These are phyloP conservation scores for Microcyclospora pomicola DNA, from an alignment of 2,329 filamentous ascomycete species.

Conservation along the genomic window DNA sequence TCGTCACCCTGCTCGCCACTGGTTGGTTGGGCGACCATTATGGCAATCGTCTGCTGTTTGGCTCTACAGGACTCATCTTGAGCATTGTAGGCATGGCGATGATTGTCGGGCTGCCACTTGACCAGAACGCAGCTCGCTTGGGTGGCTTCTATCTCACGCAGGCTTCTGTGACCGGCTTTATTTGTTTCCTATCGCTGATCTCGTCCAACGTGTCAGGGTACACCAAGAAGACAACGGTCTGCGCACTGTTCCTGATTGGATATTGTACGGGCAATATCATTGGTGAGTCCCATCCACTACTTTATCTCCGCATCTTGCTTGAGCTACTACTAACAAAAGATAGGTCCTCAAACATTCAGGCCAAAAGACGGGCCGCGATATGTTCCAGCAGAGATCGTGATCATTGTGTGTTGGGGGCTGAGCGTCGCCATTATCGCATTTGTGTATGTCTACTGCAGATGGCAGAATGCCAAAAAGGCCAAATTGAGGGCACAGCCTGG, in stretches of 20 bases:
- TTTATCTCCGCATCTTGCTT: slow-evolving; percentile 21
- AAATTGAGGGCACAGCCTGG: slow-evolving; percentile 36
- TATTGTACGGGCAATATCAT: slow-evolving; percentile 44
- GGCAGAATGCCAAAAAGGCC: slow-evolving; percentile 47
- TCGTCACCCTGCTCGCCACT: slow-evolving; percentile 42
- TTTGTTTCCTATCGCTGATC: slow-evolving; percentile 49
- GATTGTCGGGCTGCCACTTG: slow-evolving; percentile 47
- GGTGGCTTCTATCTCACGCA: slow-evolving; percentile 55
- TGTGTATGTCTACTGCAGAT: slow-evolving; percentile 48
- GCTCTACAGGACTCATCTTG: slow-evolving; percentile 37
- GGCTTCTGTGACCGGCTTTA: slow-evolving; percentile 47
- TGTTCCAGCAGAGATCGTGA: slow-evolving; percentile 48
- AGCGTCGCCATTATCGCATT: slow-evolving; percentile 43
- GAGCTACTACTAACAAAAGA: slow-evolving; percentile 2
- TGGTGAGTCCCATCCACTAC: slow-evolving; percentile 17
- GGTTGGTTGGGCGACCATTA: slow-evolving; percentile 44
- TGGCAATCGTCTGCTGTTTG: slow-evolving; percentile 44
- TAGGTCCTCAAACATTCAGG: slow-evolving; percentile 40
- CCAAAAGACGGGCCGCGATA: slow-evolving; percentile 45
- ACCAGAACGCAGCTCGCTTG: slow-evolving; percentile 41
- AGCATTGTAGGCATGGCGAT: slow-evolving; percentile 48
- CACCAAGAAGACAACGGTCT: slow-evolving; percentile 47
- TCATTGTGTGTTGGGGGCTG: slow-evolving; percentile 45
- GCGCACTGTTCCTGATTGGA: slow-evolving; percentile 39
- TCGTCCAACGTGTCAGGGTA: slow-evolving; percentile 47